Evolutionary conservation across 495 filamentous ascomycete genomes (phyloP).

Genomic region (Amphirosellinia nigrospora): DNA sequence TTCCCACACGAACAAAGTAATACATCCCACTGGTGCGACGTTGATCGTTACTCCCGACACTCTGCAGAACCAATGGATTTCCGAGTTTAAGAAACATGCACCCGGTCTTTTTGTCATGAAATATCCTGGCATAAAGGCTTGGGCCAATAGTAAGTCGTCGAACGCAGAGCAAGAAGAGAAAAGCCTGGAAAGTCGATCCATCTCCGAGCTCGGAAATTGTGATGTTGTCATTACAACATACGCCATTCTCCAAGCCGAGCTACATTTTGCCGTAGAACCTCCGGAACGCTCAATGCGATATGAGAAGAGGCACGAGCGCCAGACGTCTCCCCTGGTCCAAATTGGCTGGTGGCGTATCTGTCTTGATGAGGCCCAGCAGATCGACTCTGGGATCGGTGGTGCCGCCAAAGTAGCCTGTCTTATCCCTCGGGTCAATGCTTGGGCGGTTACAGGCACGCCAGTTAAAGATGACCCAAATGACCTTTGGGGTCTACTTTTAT

Average conservation of each 20-base stretch:
- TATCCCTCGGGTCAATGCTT: slow-evolving; percentile 84
- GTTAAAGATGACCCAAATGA: slow-evolving; percentile 78
- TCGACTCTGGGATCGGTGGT: slow-evolving; percentile 84
- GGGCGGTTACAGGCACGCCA: slow-evolving; percentile 94
- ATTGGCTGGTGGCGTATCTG: slow-evolving; percentile 93
- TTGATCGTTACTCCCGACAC: slow-evolving; percentile 86
- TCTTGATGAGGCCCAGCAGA: slow-evolving; percentile 95
- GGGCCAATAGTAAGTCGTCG: slow-evolving; percentile 30
- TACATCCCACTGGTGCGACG: slow-evolving; percentile 66
- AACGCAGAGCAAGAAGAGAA: background rate
- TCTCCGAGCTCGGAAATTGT: slow-evolving; percentile 59
- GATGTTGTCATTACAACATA: slow-evolving; percentile 93
- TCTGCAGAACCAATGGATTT: slow-evolving; percentile 85
- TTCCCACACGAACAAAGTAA: slow-evolving; percentile 38
- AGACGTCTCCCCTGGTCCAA: slow-evolving; percentile 75
- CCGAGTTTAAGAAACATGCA: slow-evolving; percentile 73
- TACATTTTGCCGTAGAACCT: slow-evolving; percentile 71
- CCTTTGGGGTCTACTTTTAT: slow-evolving; percentile 74
- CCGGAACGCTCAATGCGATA: slow-evolving; percentile 72
- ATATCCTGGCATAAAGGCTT: slow-evolving; percentile 55
- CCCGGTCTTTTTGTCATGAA: slow-evolving; percentile 46
- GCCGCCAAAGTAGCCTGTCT: slow-evolving; percentile 79
- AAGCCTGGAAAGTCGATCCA: slow-evolving; percentile 35
- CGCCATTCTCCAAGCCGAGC: slow-evolving; percentile 73
- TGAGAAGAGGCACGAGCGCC: slow-evolving; percentile 67